phyloP scores from a whole-genome alignment of 352 stramenopile species.

The Phytopythium montanum region DNA sequence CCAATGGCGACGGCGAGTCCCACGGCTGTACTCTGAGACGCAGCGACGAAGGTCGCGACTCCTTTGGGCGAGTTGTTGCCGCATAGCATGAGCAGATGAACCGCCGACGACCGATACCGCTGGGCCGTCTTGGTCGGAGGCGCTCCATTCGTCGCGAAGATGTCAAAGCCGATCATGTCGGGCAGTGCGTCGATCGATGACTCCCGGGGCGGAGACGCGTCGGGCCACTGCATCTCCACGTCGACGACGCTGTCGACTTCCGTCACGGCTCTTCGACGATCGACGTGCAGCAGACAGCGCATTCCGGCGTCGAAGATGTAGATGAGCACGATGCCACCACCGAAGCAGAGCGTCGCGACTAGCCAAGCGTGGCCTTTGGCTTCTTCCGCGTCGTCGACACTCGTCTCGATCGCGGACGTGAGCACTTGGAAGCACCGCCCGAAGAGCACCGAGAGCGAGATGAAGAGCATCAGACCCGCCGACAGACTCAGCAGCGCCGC shows the following conservation, averaged over 20 bases:
- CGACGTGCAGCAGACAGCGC: slow-evolving; percentile 21
- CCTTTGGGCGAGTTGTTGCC: slow-evolving; percentile 96
- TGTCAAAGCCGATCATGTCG: slow-evolving; percentile 4
- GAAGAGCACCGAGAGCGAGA: slow-evolving; percentile 70
- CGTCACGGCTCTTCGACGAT: slow-evolving; percentile 21
- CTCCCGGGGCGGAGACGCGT: slow-evolving; percentile 4
- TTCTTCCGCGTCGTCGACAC: slow-evolving; percentile 24
- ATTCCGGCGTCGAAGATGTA: slow-evolving; percentile 43
- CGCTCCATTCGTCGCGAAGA: not conserved
- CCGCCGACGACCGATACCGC: slow-evolving; percentile 85
- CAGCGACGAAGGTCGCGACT: slow-evolving; percentile 93
- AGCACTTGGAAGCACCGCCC: slow-evolving; percentile 32
- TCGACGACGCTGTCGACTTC: slow-evolving; percentile 33
- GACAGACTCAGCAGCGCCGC: slow-evolving; percentile 23
- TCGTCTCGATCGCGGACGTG: slow-evolving; percentile 29
- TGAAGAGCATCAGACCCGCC: slow-evolving; percentile 76
- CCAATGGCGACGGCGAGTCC: slow-evolving; percentile 91
- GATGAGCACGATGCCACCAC: slow-evolving; percentile 69
- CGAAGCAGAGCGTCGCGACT: slow-evolving; percentile 83
- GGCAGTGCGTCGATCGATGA: slow-evolving; percentile 20
- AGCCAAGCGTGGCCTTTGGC: slow-evolving; percentile 60
- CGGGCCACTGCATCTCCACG: slow-evolving; percentile 24
- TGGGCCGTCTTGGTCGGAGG: slow-evolving; percentile 8
- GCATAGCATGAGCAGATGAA: slow-evolving; percentile 89
- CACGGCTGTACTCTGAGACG: slow-evolving; percentile 87